phyloP scores from a whole-genome alignment of 116 monocot genomes.

The Cymodocea nodosa region DNA sequence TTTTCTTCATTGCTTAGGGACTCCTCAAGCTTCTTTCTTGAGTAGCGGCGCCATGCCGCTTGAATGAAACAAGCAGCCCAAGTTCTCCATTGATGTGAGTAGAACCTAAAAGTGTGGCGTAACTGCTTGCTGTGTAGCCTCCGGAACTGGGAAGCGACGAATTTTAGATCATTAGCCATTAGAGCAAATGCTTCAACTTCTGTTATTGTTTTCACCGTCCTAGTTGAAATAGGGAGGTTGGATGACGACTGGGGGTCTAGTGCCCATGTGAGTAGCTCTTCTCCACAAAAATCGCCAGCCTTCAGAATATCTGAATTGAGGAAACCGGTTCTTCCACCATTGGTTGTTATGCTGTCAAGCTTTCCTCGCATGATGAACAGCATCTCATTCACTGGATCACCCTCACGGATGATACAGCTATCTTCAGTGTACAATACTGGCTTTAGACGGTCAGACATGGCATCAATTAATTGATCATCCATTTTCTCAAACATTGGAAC shows the following conservation, averaged over 20 bases:
- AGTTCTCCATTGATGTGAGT: slow-evolving; percentile 60
- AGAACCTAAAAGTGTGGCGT: slow-evolving; percentile 58
- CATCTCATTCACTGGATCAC: slow-evolving; percentile 71
- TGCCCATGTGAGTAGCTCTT: slow-evolving; percentile 69
- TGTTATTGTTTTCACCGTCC: slow-evolving; percentile 41
- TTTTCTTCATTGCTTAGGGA: slow-evolving; percentile 31
- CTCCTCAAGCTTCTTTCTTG: slow-evolving; percentile 40
- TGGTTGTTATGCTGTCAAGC: slow-evolving; percentile 54
- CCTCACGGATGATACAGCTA: slow-evolving; percentile 50
- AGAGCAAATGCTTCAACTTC: slow-evolving; percentile 61
- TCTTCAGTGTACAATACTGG: slow-evolving; percentile 52
- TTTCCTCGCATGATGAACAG: slow-evolving; percentile 68
- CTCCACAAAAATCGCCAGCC: slow-evolving; percentile 73
- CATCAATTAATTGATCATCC: slow-evolving; percentile 73
- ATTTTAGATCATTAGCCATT: slow-evolving; percentile 42
- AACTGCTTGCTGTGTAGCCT: slow-evolving; percentile 67
- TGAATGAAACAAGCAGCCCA: slow-evolving; percentile 75
- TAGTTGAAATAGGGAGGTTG: slow-evolving; percentile 55
- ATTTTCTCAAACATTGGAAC: slow-evolving; percentile 76
- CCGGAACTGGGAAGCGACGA: slow-evolving; percentile 59
- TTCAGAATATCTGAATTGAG: slow-evolving; percentile 51
- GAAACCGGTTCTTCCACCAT: slow-evolving; percentile 75
- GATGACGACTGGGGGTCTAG: slow-evolving; percentile 45
- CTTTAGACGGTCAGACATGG: slow-evolving; percentile 64
- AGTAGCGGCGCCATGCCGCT: slow-evolving; percentile 48